phyloP scores from a whole-genome alignment of 805 yeast genomes.

The Brettanomyces nanus region DNA sequence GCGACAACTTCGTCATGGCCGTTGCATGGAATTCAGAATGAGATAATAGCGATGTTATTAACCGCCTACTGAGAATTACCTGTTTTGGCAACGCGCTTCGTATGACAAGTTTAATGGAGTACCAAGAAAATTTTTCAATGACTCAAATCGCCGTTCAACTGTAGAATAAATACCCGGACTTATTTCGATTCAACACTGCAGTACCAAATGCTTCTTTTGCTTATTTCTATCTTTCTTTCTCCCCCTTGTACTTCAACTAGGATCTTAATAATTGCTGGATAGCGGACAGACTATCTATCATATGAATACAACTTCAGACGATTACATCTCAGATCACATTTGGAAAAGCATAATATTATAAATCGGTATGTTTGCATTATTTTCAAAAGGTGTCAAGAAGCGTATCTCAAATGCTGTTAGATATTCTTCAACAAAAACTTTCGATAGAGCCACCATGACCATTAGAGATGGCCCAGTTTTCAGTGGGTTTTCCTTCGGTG shows the following conservation, averaged over 20 bases:
- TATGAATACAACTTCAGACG: constrained; percentile 32
- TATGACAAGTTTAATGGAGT: too few species aligned
- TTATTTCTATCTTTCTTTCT: too few species aligned
- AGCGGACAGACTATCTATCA: too few species aligned
- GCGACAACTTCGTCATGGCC: too few species aligned
- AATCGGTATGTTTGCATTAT: constrained; percentile 1
- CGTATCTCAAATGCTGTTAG: constrained; percentile 9
- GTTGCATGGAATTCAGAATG: too few species aligned
- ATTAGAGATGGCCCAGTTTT: constrained; percentile 90
- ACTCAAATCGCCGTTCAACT: too few species aligned
- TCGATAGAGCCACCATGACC: constrained; percentile 83
- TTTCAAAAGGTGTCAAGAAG: not conserved
- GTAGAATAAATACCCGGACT: too few species aligned
- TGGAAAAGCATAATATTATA: constrained; percentile 32
- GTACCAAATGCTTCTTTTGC: too few species aligned
- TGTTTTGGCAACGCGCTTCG: not conserved
- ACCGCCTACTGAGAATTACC: not conserved
- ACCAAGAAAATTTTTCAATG: too few species aligned
- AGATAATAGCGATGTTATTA: not conserved
- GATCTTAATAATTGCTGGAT: too few species aligned
- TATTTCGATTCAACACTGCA: too few species aligned
- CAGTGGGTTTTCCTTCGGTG: constrained; percentile 93
- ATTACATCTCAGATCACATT: constrained; percentile 43
- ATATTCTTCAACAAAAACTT: constrained; percentile 24
- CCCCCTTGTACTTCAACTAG: too few species aligned